Base-by-base conservation (phyloP, 163 green algal genomes). In the Coccomyxa subellipsoidea region DNA sequence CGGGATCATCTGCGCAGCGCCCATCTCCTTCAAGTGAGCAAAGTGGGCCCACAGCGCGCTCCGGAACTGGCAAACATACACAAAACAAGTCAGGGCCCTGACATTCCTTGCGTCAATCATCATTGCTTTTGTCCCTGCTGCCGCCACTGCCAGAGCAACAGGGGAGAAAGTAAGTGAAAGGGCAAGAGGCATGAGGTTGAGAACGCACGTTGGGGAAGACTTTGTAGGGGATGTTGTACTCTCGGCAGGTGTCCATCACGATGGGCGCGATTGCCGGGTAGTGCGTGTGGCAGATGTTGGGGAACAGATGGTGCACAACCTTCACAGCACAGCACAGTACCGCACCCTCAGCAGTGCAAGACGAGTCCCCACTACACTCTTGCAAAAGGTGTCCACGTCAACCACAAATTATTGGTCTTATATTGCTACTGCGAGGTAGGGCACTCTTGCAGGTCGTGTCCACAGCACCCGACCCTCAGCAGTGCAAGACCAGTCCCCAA, bases 251-350 rank as follows among this genome's bases (percentile, higher is more conserved):
- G 31, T 90, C 54, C 82, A 87, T 69, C 2, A 95, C 85, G 29
- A 95, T 92, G 0, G 91, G 91, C 23, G 90, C 86, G 38, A 95
- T 90, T 59, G 54, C 59, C 31, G 90, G 90, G 73, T 95, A 95
- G 82, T 94, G 87, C 9, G 85, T 87, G 87, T 95, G 92, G 82
- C 91, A 94, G 23, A 95, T 81, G 23, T 86, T 86, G 38, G 92
- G 92, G 81, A 95, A 95, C 25, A 95, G 76, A 73, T 95, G 92
- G 82, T 95, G 92, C 37, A 92, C 90, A 8, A 94, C 84, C 88
- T 93, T 86, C 81, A 78, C 69, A 12, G 34, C 4, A 36, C 69
- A 76, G 34, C 69, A 76, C 69, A 36, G 34, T 25, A 36, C 69
- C 47, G 47, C 5, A 12, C 47, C 23, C 0, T 59, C 47, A 59